Base-by-base conservation (phyloP, 1,139 yeast genomes). In the Kodamaea alishanica region DNA sequence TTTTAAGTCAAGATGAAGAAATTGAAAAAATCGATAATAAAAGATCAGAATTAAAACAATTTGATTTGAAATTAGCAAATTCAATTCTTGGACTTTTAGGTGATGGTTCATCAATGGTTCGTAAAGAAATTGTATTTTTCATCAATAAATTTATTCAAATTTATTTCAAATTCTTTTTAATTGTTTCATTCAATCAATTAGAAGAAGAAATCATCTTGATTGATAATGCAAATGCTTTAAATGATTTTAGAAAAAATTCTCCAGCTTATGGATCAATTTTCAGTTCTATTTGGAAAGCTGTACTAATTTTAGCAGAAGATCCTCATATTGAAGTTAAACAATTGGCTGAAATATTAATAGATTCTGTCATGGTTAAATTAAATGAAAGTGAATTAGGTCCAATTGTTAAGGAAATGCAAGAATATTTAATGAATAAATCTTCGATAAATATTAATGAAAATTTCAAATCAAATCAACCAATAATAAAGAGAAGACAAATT, bases 241-340 rank as follows among this genome's bases (percentile, higher is more conserved):
- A 78, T 43, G 84, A 80, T 38, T 75, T 77, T 44, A 67, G 84
- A 41, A 75, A 76, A 50, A 70, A 67, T 41, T 77, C 81, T 0
- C 89, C 89, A 0, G 84, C 95, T 0, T 85, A 86, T 56, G 95
- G 96, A 1, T 83, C 95, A 0, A 76, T 88, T n/a, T 88, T 84
- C 58, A 78, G 88, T 42, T 84, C 95, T 1, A 76, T 85, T 11
- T 92, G 97, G 97, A 84, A 88, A 49, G 81, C 94, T 0, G 61
- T 92, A 28, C 67, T 94, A 36, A 80, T 88, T 35, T 65, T 89
- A 30, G 77, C 95, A 1, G 94, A 85, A 49, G 99, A 92, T 60
- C 97, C 98, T 0, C 94, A 84, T 58, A 67, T 77, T 32, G 96
- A 89, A 59, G 90, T 90, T 7, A 81, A 79, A 41, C 77, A 77